Base-by-base conservation (phyloP, 352 stramenopile species). In the Aphanomyces euteiches region DNA sequence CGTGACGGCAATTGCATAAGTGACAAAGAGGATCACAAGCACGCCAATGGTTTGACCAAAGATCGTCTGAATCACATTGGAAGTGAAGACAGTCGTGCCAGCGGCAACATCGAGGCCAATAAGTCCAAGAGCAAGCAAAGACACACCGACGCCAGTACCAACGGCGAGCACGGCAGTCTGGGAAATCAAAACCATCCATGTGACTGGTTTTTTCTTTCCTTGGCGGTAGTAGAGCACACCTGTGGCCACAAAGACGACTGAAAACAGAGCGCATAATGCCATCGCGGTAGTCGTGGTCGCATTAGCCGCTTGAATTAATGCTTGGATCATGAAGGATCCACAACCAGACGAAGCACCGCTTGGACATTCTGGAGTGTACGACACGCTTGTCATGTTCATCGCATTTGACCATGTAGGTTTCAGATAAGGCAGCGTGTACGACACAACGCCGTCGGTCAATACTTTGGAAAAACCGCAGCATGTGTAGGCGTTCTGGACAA, bases 391-490 rank as follows among this genome's bases (percentile, higher is more conserved):
- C 5, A 54, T 17, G 17, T 66, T 66, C 15, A 40, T 74, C 80
- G 19, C 47, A 19, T 72, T 43, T 15, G 72, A 66, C 2, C 66
- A 78, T 8, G 73, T 74, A 7, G 63, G 72, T 13, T 56, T 69
- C 12, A 50, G 67, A 21, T 72, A 72, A 37, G 75, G 68, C 5
- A 75, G 72, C 77, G 79, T 85, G 7, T 68, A 76, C 34, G 72
- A 69, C 0, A 72, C 40, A 8, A 85, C 69, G 3, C 66, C 77
- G 58, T 73, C 73, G 6, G 78, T 82, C 41, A 81, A 47, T 47
- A 78, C 6, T 6, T 73, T 72, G 3, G 79, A 73, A 19, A 77
- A 87, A 5, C 81, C 81, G 60, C 81, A 89, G 43, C 81, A 89
- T 4, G 54, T 57, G 40, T 83, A 76, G 4, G 73, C 68, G 50